Conservation (phyloP, 108 stramenopile genomes). For the Cyclotella cryptica region DNA sequence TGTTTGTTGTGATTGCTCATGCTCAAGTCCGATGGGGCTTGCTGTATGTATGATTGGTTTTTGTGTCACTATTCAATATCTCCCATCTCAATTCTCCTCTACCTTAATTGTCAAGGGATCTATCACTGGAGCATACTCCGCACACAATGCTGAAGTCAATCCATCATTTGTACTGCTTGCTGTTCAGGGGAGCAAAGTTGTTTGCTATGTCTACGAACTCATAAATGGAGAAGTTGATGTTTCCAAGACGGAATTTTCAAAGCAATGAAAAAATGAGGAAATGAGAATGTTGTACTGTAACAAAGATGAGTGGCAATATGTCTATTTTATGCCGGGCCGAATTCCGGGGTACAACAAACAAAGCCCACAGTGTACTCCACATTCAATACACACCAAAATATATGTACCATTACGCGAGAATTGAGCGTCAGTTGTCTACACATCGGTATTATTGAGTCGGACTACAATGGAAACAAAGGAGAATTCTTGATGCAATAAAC, state of each 20-base stretch:
- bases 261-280: conserved; percentile 29
- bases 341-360: too few species aligned
- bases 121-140: conserved; percentile 93
- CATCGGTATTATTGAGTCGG: too few species aligned
- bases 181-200: conserved; percentile 91
- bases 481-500: too few species aligned
- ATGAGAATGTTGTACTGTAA: neutral
- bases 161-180: conserved; percentile 95
- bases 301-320: too few species aligned
- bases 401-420: too few species aligned
- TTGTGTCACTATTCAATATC: neutral
- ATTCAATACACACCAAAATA: too few species aligned
- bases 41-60: neutral
- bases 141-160: conserved; percentile 54
- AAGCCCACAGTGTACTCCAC: too few species aligned
- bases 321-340: too few species aligned
- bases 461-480: too few species aligned
- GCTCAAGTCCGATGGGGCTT: neutral
- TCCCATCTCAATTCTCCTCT: neutral
- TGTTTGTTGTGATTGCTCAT: neutral
- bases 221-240: conserved; percentile 82
- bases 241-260: conserved; percentile 86
- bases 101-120: conserved; percentile 59
- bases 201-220: conserved; percentile 92
- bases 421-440: too few species aligned